phyloP scores from a whole-genome alignment of 495 filamentous ascomycete genomes.

The Hypoxylon subgilvum region DNA sequence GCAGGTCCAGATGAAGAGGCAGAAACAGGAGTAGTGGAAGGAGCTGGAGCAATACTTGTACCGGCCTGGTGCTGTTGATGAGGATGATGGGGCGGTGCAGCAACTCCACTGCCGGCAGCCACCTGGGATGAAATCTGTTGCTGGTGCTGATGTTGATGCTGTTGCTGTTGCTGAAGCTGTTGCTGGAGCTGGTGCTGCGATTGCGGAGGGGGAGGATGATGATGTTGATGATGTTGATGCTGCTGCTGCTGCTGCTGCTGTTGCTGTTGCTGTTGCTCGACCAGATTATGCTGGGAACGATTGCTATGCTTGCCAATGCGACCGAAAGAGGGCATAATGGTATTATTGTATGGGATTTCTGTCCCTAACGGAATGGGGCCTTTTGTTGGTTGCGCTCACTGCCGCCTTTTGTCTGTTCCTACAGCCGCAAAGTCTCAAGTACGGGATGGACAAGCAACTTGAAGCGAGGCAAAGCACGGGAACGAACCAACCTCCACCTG shows the following conservation, averaged over 20 bases:
- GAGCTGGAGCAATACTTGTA: conserved; percentile 5
- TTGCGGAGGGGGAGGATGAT: conserved; percentile 10
- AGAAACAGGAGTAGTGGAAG: conserved; percentile 19
- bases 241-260: conserved; percentile 43
- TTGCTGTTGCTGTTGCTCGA: conserved; percentile 48
- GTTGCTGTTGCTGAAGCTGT: conserved; percentile 33
- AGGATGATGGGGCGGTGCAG: conserved; percentile 41
- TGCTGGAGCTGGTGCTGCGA: too few species aligned
- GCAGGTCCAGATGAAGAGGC: conserved; percentile 14
- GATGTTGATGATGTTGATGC: conserved; percentile 35
- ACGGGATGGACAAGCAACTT: conserved; percentile 14
- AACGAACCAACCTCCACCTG: conserved; percentile 15
- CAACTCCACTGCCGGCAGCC: conserved; percentile 45
- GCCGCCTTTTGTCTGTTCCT: conserved; percentile 22
- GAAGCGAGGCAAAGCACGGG: conserved; percentile 31
- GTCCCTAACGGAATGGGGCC: conserved; percentile 19
- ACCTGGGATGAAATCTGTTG: conserved; percentile 31
- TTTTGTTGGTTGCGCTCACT: conserved; percentile 7
- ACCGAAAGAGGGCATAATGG: conserved; percentile 51
- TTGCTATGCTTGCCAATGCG: conserved; percentile 55
- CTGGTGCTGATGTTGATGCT: conserved; percentile 39
- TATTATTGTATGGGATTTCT: conserved; percentile 41
- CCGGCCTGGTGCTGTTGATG: conserved; percentile 28
- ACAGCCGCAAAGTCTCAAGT: conserved; percentile 14
- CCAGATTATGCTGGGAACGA: conserved; percentile 57